phyloP scores from a whole-genome alignment of 192 early-diverging fungal species.

The Obelidium mucronatum region DNA sequence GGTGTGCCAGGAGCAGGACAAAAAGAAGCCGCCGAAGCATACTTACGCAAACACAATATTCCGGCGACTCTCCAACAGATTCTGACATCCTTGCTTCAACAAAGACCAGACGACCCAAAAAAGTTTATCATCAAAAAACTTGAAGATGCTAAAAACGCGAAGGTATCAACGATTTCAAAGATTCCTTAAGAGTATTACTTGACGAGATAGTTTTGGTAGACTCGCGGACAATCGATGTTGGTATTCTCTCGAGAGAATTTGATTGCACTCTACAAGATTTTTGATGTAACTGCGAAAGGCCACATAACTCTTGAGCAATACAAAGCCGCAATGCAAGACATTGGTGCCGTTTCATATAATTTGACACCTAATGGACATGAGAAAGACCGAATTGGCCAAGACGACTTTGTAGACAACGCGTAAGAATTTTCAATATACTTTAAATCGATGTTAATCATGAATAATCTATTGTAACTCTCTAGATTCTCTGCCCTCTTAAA shows the following conservation, averaged over 20 bases:
- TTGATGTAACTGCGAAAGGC: conserved; percentile 53
- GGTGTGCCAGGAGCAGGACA: conserved; percentile 15
- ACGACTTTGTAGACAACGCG: conserved; percentile 53
- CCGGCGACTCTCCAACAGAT: conserved; percentile 48
- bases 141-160: conserved; percentile 49
- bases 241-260: conserved; percentile 54
- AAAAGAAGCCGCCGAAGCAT: conserved; percentile 45
- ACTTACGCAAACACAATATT: conserved; percentile 46
- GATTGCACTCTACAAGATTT: conserved; percentile 52
- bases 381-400: conserved; percentile 36
- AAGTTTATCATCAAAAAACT: conserved; percentile 54
- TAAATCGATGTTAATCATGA: neutral
- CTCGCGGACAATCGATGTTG: conserved; percentile 48
- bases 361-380: conserved; percentile 37
- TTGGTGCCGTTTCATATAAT: conserved; percentile 46
- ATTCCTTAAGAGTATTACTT: neutral
- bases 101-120: conserved; percentile 53
- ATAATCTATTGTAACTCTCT: too few relatives aligned
- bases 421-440: conserved; percentile 23
- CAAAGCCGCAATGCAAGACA: conserved; percentile 40
- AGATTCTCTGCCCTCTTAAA: too few relatives aligned
- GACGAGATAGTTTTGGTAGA: conserved; percentile 21
- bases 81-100: conserved; percentile 39
- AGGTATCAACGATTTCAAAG: conserved; percentile 26
- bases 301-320: conserved; percentile 57